These are phyloP conservation scores for Malassezia slooffiae DNA, from an alignment of 1,284 basidiomycete genomes.

Conservation along the genomic window DNA sequence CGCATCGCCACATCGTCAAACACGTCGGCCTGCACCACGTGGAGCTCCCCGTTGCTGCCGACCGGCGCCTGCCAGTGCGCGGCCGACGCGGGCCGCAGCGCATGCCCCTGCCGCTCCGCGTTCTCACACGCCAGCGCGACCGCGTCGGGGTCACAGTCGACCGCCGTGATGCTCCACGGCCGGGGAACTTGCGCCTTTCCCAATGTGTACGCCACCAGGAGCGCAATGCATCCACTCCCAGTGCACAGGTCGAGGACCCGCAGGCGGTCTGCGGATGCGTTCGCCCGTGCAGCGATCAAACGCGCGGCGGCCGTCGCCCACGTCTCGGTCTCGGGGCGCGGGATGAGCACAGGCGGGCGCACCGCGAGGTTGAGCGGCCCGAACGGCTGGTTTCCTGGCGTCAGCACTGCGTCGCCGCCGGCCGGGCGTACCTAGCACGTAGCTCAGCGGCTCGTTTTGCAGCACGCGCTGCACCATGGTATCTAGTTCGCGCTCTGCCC, in stretches of 20 bases:
- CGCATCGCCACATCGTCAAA: not conserved
- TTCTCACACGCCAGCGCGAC: slow-evolving; percentile 2
- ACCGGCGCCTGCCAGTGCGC: too few species aligned
- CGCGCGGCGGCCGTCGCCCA: slow-evolving; percentile 6
- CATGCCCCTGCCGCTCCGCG: not conserved
- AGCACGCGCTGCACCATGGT: slow-evolving; percentile 5
- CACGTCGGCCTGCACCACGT: not conserved
- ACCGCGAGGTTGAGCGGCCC: slow-evolving; percentile 4
- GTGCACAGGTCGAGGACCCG: slow-evolving; percentile 14
- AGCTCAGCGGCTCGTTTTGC: slow-evolving; percentile 13
- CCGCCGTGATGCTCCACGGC: not conserved
- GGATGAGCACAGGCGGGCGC: slow-evolving; percentile 13
- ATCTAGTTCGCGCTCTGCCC: not conserved
- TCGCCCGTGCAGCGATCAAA: not conserved
- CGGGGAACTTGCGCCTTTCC: not conserved
- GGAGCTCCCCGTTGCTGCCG: not conserved
- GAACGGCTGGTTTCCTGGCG: slow-evolving; percentile 16
- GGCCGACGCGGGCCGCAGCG: too few species aligned
- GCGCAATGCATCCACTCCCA: slow-evolving; percentile 12
- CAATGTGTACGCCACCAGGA: slow-evolving; percentile 4
- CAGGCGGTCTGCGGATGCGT: not conserved
- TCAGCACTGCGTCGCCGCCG: too few species aligned
- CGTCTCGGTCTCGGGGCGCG: slow-evolving; percentile 12
- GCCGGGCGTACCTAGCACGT: slow-evolving; percentile 15
- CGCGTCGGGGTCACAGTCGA: slow-evolving; percentile 4